Conservation (phyloP, 1,139 yeast genomes). For the Blastobotrys malaysiensis region DNA sequence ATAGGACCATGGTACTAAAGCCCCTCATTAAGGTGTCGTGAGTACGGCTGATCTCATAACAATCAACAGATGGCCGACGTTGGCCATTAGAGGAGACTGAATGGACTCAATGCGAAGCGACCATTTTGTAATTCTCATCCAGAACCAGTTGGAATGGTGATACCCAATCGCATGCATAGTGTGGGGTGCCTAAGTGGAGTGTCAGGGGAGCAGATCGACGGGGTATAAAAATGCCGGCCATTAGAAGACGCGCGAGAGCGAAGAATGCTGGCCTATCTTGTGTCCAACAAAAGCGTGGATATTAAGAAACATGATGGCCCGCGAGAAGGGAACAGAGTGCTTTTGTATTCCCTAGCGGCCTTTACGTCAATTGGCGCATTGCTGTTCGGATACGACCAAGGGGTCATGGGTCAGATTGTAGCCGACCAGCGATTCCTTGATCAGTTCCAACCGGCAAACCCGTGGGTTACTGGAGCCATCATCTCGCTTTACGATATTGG, state of each 20-base stretch:
- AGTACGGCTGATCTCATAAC: no score
- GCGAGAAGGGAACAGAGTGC: background rate
- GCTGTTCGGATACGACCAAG: conserved; percentile 16
- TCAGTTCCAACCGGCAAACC: background rate
- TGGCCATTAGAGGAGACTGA: no score
- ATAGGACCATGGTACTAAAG: no score
- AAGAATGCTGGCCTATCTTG: background rate
- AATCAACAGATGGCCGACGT: no score
- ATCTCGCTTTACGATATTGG: conserved; percentile 14
- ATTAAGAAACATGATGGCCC: background rate
- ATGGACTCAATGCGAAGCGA: no score
- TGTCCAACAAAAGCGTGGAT: background rate
- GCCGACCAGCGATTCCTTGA: background rate
- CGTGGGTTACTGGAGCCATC: conserved; percentile 9
- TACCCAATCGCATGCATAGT: background rate
- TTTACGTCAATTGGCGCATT: conserved; percentile 14
- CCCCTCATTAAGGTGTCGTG: no score
- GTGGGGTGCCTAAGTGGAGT: background rate
- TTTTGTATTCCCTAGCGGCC: conserved; percentile 5
- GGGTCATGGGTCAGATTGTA: conserved; percentile 6
- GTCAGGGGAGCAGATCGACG: background rate
- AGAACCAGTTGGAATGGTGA: no score
- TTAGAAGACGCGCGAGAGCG: no score
- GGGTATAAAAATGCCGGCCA: no score
- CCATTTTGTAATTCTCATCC: no score